Base-by-base conservation (phyloP, 83 land plant species). In the Thuja plicata region DNA sequence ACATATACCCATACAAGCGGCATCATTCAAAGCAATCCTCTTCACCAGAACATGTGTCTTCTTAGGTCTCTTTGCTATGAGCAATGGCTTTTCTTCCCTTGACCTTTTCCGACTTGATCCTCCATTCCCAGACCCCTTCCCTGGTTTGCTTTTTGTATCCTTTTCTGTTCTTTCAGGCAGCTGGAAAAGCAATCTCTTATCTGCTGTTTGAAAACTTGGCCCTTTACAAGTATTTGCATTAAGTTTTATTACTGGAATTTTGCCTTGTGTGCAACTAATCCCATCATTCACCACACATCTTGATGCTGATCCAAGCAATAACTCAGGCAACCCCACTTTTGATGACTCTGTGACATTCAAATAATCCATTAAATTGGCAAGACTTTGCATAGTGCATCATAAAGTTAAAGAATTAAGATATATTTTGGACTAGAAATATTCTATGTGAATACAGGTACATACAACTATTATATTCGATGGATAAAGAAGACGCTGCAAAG, bases 211-310 rank as follows among this genome's bases (percentile, higher is more conserved):
- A 80, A 80, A 80, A 80, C 21, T 41, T 80, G 83, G 30, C 83
- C 46, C 48, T 80, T 24, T 43, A 80, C 83, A 80, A 35, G 83
- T 40, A 38, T 80, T 80, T 7, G 24, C 83, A 80, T 80, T 80
- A 41, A 24, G 10, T 21, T 80, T 80, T 21, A 40, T 40, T 8
- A 41, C 27, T 80, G 83, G 46, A 41, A 43, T 80, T 43, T 80
- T 80, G 83, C 41, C 27, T 80, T 80, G 27, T 40, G 27, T 80
- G 83, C 83, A 80, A 38, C 48, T 21, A 80, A 40, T 80, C 83
- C 46, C 48, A 40, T 40, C 83, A 19, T 80, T 40, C 46, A 80
- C 8, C 21, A 8, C 27, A 8, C 30, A 41, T 80, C 83, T 35
- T 21, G 83, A 80, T 43, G 27, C 83, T 80, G 83, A 41, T 41